Evolutionary conservation across 2,329 filamentous ascomycete species (phyloP).

Genomic region (Penicillium aurantiogriseum): DNA sequence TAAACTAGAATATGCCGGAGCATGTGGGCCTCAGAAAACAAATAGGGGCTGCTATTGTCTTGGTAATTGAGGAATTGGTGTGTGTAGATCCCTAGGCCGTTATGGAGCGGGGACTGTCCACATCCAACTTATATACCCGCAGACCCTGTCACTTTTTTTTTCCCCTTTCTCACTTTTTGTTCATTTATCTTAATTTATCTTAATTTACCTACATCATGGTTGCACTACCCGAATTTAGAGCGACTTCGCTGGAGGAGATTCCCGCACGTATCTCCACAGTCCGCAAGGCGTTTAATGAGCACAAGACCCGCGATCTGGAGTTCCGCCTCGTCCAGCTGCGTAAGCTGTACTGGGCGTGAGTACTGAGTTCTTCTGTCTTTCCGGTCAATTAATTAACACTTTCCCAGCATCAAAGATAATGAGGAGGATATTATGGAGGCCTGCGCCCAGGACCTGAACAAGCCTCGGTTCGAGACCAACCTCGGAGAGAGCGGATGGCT

Average conservation of each 20-base stretch:
- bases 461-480: slow-evolving; percentile 71
- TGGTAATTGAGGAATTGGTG: not conserved
- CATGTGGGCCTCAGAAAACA: not conserved
- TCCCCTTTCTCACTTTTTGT: not conserved
- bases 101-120: not conserved
- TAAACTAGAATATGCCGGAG: not conserved
- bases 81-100: too few species aligned
- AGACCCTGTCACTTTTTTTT: not conserved
- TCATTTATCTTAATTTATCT: not conserved
- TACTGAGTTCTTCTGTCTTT: not conserved
- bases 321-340: slow-evolving; percentile 84
- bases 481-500: slow-evolving; percentile 75
- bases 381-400: slow-evolving; percentile 1
- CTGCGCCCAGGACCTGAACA: slow-evolving; percentile 73
- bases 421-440: slow-evolving; percentile 71
- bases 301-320: slow-evolving; percentile 77
- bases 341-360: slow-evolving; percentile 86
- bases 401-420: slow-evolving; percentile 66
- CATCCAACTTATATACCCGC: not conserved
- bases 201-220: slow-evolving; percentile 30
- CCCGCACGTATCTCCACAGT: slow-evolving; percentile 58
- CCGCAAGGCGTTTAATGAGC: slow-evolving; percentile 69
- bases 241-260: slow-evolving; percentile 67
- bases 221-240: slow-evolving; percentile 50
- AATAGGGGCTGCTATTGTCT: not conserved